phyloP scores from a whole-genome alignment of 306 rosid species.

The Medicago lupulina region DNA sequence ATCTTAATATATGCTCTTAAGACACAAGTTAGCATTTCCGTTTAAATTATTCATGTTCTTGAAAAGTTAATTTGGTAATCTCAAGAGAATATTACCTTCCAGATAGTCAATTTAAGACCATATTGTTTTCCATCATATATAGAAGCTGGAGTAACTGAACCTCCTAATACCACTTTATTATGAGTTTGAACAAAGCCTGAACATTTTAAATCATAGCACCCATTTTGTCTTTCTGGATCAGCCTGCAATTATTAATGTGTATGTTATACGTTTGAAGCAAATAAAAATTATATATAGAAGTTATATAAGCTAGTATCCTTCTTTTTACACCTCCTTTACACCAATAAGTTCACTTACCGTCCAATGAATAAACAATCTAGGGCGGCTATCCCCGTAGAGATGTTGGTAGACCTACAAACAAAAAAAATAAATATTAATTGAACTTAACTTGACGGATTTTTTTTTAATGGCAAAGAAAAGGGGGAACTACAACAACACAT shows the following conservation, averaged over 20 bases:
- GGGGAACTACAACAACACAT: no score
- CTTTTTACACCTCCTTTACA: no score
- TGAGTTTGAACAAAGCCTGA: conserved; percentile 93
- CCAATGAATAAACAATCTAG: conserved; percentile 94
- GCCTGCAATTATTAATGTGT: conserved; percentile 50
- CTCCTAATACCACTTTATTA: conserved; percentile 80
- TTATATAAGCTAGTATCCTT: no score
- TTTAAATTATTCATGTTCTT: not conserved
- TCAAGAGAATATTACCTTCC: not conserved
- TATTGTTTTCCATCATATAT: not conserved
- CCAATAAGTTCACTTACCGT: conserved; percentile 62
- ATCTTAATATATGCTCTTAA: no score
- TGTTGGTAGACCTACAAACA: conserved; percentile 80
- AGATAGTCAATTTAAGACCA: not conserved
- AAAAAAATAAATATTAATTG: not conserved
- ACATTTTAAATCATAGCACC: conserved; percentile 87
- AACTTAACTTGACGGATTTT: no score
- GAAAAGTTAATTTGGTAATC: not conserved
- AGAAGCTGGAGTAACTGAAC: conserved; percentile 75
- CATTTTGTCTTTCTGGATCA: conserved; percentile 84
- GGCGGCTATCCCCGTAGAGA: conserved; percentile 83
- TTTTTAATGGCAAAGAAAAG: no score
- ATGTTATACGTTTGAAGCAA: conserved; percentile 36
- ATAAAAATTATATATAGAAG: not conserved
- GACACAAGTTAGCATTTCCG: no score